Evolutionary conservation across 2,329 filamentous ascomycete genomes (phyloP), one percentile per base, ranked within the genome.

Genomic region (Sphaerostilbella broomeana): DNA sequence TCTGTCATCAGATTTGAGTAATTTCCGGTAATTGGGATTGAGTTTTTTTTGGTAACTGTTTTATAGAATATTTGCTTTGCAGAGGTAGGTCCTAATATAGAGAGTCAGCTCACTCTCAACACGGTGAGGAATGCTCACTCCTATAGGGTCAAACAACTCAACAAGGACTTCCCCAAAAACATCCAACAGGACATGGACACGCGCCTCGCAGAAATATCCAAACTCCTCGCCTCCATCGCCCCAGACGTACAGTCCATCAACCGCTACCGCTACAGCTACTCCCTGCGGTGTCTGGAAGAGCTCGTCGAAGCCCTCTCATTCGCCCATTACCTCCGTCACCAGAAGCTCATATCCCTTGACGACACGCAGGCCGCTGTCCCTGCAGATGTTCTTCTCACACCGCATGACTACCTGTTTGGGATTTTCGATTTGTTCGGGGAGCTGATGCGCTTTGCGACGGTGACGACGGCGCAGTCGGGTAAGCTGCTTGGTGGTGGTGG

Each of bases 401-500:
- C 80, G 18, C 79, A 90, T 40, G 92, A 98, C 61, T 97, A 95
- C 58, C 65, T 95, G 42, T 81, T 92, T 47, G 92, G 90, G 7
- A 65, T 98, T 3, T 95, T 95, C 55, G 92, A 98, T 60, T 75
- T 97, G 51, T 89, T 89, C 1, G 92, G 92, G 26, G 92, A 98
- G 67, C 72, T 97, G 69, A 98, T 98, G 92, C 77, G 89, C 20
- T 97, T 95, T 62, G 88, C 87, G 0, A 92, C 95, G 35, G 89
- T 89, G 5, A 79, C 81, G 18, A 84, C 94, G 59, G 88, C 88
- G 1, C 84, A 88, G 5, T 81, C 70, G 6, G 84, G 83, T 11
- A 65, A 60, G 50, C 60, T 70, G 46, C 70, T 67, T 4, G 64
- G 65, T 29, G 36, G 47, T 16, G 52, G 53, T 38, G 50, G 50